Conservation (phyloP, 164 flowering plant species). For the Brasenia schreberi region DNA sequence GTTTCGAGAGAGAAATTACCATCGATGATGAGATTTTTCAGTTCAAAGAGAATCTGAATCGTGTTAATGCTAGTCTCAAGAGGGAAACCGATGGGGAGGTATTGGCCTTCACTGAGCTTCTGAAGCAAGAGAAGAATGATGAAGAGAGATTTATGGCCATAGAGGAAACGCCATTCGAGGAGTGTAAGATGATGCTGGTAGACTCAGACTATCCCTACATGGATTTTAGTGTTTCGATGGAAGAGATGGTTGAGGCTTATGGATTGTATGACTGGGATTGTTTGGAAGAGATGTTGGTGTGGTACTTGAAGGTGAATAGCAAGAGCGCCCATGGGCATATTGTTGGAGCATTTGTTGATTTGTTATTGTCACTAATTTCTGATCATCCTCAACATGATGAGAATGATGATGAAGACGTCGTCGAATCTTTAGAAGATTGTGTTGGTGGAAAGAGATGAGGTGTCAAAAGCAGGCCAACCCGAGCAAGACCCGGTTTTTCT, state of each 20-base stretch:
- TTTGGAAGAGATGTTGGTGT: conserved; percentile 52
- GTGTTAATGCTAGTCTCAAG: neutral
- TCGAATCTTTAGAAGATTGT: neutral
- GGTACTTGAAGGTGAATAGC: conserved; percentile 62
- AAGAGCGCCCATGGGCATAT: conserved; percentile 53
- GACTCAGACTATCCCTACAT: conserved; percentile 58
- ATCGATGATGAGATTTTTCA: neutral
- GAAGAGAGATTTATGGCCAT: neutral
- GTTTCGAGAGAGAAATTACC: neutral
- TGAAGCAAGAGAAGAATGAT: neutral
- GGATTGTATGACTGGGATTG: conserved; percentile 56
- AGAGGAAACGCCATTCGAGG: conserved; percentile 19
- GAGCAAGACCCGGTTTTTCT: too few species aligned
- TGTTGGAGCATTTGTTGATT: conserved; percentile 69
- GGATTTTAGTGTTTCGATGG: conserved; percentile 75
- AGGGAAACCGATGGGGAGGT: neutral
- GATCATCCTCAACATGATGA: neutral
- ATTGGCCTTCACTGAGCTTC: neutral
- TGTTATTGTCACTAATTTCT: conserved; percentile 18
- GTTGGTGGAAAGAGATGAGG: neutral
- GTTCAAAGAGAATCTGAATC: neutral
- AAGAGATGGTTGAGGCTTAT: conserved; percentile 75
- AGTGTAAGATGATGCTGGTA: conserved; percentile 43
- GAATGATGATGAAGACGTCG: neutral
- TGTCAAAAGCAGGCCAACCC: too few species aligned